Conservation (phyloP, 495 filamentous ascomycete species). For the Aspergillus wentii region DNA sequence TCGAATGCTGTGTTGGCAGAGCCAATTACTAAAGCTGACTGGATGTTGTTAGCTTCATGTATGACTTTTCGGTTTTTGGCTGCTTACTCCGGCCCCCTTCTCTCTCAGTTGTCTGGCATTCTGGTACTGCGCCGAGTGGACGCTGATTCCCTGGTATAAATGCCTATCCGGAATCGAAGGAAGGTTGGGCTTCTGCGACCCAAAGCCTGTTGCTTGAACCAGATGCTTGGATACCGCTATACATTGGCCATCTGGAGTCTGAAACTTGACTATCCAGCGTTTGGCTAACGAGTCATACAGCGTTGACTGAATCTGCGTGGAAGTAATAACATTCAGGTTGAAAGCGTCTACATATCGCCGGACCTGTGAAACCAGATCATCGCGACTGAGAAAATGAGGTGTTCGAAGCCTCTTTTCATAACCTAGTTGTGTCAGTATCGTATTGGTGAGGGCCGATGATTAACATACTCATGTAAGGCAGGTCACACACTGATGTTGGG, state of each 20-base stretch:
- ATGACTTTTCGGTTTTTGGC: background rate
- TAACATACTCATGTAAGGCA: slow-evolving; percentile 15
- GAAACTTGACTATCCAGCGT: slow-evolving; percentile 23
- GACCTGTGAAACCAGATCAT: slow-evolving; percentile 31
- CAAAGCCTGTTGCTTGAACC: slow-evolving; percentile 28
- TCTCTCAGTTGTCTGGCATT: slow-evolving; percentile 10
- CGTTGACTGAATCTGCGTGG: slow-evolving; percentile 20
- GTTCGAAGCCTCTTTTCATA: slow-evolving; percentile 15
- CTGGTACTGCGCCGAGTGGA: slow-evolving; percentile 33
- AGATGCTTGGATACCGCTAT: slow-evolving; percentile 16
- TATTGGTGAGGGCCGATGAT: background rate
- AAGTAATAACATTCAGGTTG: slow-evolving; percentile 27
- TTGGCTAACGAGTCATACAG: slow-evolving; percentile 16
- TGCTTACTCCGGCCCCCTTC: slow-evolving; percentile 11
- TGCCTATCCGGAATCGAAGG: slow-evolving; percentile 18
- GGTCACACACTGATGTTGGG: slow-evolving; percentile 13
- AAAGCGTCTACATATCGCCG: slow-evolving; percentile 27
- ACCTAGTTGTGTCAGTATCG: slow-evolving; percentile 8
- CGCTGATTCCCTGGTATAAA: slow-evolving; percentile 24
- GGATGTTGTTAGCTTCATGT: background rate
- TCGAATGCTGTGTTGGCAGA: slow-evolving; percentile 46
- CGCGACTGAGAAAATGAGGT: slow-evolving; percentile 28
- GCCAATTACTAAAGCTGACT: slow-evolving; percentile 38
- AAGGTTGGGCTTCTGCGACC: slow-evolving; percentile 20
- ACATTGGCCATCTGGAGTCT: slow-evolving; percentile 10